Percentiles rank a stretch among this genome's conserved stretches.
phyloP scores from a whole-genome alignment of 768 basidiomycete species.

The Suillus bovinus region DNA sequence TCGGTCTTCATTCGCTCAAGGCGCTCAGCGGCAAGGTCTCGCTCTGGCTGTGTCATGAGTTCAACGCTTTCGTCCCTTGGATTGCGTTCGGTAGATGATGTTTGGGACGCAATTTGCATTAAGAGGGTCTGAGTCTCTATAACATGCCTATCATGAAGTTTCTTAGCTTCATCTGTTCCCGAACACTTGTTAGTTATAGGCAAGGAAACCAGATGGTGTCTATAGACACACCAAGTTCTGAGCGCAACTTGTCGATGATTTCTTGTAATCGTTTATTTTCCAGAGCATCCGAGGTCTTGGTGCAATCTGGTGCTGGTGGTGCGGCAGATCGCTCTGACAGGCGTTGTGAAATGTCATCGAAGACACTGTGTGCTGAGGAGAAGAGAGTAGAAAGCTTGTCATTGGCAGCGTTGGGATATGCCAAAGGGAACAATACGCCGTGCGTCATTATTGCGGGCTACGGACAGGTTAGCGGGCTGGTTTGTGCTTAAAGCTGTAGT shows the following conservation, averaged over 20 bases:
- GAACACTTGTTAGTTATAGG: slow-evolving; percentile 13
- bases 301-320: slow-evolving; percentile 17
- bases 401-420: slow-evolving; percentile 48
- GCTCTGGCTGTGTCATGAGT: slow-evolving; percentile 50
- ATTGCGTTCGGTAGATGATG: slow-evolving; percentile 20
- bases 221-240: slow-evolving; percentile 54
- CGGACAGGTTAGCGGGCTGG: slow-evolving; percentile 14
- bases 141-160: slow-evolving; percentile 42
- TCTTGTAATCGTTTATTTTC: slow-evolving; percentile 53
- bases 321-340: slow-evolving; percentile 17
- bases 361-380: slow-evolving; percentile 37
- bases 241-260: slow-evolving; percentile 50
- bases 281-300: slow-evolving; percentile 29
- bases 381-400: slow-evolving; percentile 50
- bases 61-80: slow-evolving; percentile 50
- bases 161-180: slow-evolving; percentile 46
- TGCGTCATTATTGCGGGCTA: slow-evolving; percentile 49
- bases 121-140: slow-evolving; percentile 54
- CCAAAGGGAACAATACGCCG: slow-evolving; percentile 52
- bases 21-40: slow-evolving; percentile 54
- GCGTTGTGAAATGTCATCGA: slow-evolving; percentile 33
- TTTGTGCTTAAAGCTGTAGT: slow-evolving; percentile 12
- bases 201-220: slow-evolving; percentile 1
- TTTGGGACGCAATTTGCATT: slow-evolving; percentile 51
- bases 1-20: slow-evolving; percentile 53